Conservation (phyloP, 176 grass and related monocot genomes). For the Triticum aestivum region IWGSC_CS_RefSeq_v2.1 NC_057795.1:424600641-424601140, state of each 20-base stretch:
- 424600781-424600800: slow-evolving; percentile 56
- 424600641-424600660: slow-evolving; percentile 13
- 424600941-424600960: slow-evolving; percentile 76
- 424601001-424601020: slow-evolving; percentile 96
- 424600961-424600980: slow-evolving; percentile 68
- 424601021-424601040: slow-evolving; percentile 90
- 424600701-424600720: slow-evolving; percentile 24
- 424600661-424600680: background rate
- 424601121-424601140: background rate
- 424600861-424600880: slow-evolving; percentile 92
- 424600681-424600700: slow-evolving; percentile 5
- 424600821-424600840: slow-evolving; percentile 96
- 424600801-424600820: slow-evolving; percentile 98
- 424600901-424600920: slow-evolving; percentile 98
- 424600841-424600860: slow-evolving; percentile 93
- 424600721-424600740: background rate
- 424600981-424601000: slow-evolving; percentile 45
- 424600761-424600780: background rate
- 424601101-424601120: background rate
- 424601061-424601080: slow-evolving; percentile 40
- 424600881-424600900: slow-evolving; percentile 92
- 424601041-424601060: slow-evolving; percentile 92
- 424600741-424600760: background rate
- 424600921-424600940: slow-evolving; percentile 84
- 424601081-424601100: background rate